phyloP scores from a whole-genome alignment of 1,284 basidiomycete genomes.

The Naganishia cerealis region DNA sequence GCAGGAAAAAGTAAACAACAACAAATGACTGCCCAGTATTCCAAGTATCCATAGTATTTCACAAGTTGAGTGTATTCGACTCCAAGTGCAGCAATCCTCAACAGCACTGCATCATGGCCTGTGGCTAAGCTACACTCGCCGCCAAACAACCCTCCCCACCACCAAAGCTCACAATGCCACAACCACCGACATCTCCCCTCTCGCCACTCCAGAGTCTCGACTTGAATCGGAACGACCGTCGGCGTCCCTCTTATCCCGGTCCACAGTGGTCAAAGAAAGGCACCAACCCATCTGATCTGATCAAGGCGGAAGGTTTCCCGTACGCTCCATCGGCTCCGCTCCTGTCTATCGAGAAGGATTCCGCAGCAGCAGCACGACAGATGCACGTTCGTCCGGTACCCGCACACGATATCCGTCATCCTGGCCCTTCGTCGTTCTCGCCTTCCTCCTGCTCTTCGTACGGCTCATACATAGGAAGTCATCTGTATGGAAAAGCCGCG shows the following conservation, averaged over 20 bases:
- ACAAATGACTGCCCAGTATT: slow-evolving; percentile 9
- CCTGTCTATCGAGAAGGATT: slow-evolving; percentile 4
- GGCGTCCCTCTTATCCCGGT: slow-evolving; percentile 1
- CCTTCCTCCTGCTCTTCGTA: slow-evolving; percentile 5
- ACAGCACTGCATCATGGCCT: not conserved
- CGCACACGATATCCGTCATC: not conserved
- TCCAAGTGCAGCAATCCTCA: too few species aligned
- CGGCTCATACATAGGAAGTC: slow-evolving; percentile 17
- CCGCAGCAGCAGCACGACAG: not conserved
- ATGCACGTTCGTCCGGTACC: not conserved
- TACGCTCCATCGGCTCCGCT: slow-evolving; percentile 7
- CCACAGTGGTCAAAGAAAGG: not conserved
- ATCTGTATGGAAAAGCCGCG: slow-evolving; percentile 2
- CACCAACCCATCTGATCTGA: not conserved
- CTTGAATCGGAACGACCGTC: not conserved
- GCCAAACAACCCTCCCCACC: not conserved
- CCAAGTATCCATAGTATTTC: too few species aligned
- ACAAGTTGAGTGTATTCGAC: too few species aligned
- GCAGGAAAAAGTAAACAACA: not conserved
- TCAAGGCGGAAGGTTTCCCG: not conserved
- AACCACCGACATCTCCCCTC: not conserved
- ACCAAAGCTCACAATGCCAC: not conserved
- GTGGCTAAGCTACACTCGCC: not conserved
- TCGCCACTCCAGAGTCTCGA: slow-evolving; percentile 15
- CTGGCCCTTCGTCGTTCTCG: slow-evolving; percentile 8